Evolutionary conservation across 768 basidiomycete genomes (phyloP).

Genomic region (Mycena venus): DNA sequence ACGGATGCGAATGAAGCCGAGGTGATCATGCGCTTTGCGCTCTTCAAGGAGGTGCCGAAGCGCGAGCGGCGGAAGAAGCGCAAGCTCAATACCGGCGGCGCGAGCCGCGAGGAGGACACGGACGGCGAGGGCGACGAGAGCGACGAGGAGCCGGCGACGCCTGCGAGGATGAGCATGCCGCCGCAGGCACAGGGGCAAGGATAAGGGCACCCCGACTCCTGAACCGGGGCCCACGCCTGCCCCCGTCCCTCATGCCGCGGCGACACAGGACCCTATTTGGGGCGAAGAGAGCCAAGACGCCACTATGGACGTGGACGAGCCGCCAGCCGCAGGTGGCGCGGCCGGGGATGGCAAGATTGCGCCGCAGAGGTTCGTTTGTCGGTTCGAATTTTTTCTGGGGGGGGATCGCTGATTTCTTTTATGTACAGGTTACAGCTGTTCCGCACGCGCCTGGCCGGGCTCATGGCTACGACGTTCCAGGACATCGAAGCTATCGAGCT

Average conservation of each 20-base stretch:
- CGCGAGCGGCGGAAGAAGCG: constrained; percentile 86
- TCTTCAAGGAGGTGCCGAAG: constrained; percentile 97
- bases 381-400: neutral
- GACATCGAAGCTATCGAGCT: constrained; percentile 86
- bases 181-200: constrained; percentile 37
- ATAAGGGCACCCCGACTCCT: constrained; percentile 24
- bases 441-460: constrained; percentile 79
- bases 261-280: constrained; percentile 72
- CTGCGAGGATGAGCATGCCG: constrained; percentile 67
- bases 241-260: constrained; percentile 38
- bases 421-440: constrained; percentile 78
- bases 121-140: constrained; percentile 67
- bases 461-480: constrained; percentile 76
- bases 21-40: constrained; percentile 94
- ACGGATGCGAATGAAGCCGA: constrained; percentile 92
- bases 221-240: constrained; percentile 19
- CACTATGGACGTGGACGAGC: constrained; percentile 67
- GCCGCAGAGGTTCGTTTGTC: constrained; percentile 70
- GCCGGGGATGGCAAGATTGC: constrained; percentile 59
- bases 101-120: constrained; percentile 60
- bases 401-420: constrained; percentile 25
- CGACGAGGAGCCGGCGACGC: constrained; percentile 52
- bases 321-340: constrained; percentile 45
- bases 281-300: constrained; percentile 77
- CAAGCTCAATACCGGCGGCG: constrained; percentile 82